Evolutionary conservation across 1,139 yeast genomes (phyloP).

Genomic region (Candida pseudocylindracea): DNA sequence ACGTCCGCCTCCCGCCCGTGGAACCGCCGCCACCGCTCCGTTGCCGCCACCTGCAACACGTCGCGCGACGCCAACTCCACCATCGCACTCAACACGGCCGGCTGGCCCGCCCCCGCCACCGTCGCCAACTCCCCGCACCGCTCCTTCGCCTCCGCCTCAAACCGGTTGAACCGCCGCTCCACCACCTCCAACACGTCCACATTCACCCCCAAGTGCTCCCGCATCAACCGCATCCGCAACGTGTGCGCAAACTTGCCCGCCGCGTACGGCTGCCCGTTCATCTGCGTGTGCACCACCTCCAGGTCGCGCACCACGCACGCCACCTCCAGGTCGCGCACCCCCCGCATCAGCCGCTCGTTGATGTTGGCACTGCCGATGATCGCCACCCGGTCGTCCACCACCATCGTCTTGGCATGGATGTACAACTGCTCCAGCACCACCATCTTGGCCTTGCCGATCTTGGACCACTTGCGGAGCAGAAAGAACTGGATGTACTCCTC

Average conservation of each 20-base stretch:
- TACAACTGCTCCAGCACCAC: slow-evolving; percentile 82
- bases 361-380: slow-evolving; percentile 94
- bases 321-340: slow-evolving; percentile 82
- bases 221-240: slow-evolving; percentile 73
- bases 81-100: slow-evolving; percentile 29
- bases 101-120: slow-evolving; percentile 9
- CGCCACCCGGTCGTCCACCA: slow-evolving; percentile 87
- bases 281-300: slow-evolving; percentile 44
- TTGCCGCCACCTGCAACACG: slow-evolving; percentile 12
- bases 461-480: slow-evolving; percentile 90
- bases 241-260: slow-evolving; percentile 87
- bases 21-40: no score
- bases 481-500: slow-evolving; percentile 82
- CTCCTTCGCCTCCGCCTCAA: slow-evolving; percentile 30
- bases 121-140: slow-evolving; percentile 23
- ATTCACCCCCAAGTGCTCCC: slow-evolving; percentile 90
- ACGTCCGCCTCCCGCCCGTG: slow-evolving; percentile 3
- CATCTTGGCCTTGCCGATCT: slow-evolving; percentile 53
- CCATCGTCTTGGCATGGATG: slow-evolving; percentile 78
- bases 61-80: slow-evolving; percentile 56
- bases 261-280: slow-evolving; percentile 63
- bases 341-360: slow-evolving; percentile 89
- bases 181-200: slow-evolving; percentile 73
- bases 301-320: slow-evolving; percentile 78
- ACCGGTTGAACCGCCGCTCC: slow-evolving; percentile 46